Conservation (phyloP, 2,329 filamentous ascomycete species). For the Davidsoniella virescens region DNA sequence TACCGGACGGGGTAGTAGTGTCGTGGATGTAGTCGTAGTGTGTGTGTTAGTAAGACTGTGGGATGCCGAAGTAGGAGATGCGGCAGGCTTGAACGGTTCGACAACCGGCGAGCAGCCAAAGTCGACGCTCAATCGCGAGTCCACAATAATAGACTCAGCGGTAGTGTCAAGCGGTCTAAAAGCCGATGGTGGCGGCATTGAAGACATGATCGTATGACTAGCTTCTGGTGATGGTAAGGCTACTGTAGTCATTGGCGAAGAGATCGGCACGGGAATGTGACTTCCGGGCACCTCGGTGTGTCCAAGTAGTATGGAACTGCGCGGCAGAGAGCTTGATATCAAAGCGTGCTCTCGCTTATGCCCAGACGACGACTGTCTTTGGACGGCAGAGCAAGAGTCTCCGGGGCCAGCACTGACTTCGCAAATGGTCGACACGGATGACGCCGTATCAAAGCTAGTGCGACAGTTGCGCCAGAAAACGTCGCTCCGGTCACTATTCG, state of each 20-base stretch:
- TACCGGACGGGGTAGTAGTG: neutral
- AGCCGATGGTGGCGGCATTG: conserved; percentile 3
- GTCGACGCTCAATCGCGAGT: conserved; percentile 9
- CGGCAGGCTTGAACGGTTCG: too few species aligned
- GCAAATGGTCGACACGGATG: conserved; percentile 7
- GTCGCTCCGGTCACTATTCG: conserved; percentile 2
- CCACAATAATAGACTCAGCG: conserved; percentile 7
- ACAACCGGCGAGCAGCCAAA: neutral
- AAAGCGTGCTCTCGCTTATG: conserved; percentile 6
- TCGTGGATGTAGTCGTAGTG: neutral
- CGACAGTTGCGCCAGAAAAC: conserved; percentile 4
- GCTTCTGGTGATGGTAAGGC: neutral
- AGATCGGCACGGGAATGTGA: conserved; percentile 2
- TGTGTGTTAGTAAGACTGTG: neutral
- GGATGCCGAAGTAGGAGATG: neutral
- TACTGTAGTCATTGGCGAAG: neutral
- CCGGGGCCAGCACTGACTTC: conserved; percentile 1
- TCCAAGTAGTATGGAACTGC: neutral
- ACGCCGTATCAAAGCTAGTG: conserved; percentile 7
- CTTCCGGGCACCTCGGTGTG: neutral
- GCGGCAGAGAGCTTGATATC: conserved; percentile 2
- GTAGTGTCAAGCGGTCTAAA: conserved; percentile 2
- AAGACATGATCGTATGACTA: neutral
- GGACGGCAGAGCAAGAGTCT: neutral
- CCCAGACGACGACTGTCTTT: neutral